Base-by-base conservation (phyloP, 805 yeast genomes). In the Maudiozyma barnettii region DNA sequence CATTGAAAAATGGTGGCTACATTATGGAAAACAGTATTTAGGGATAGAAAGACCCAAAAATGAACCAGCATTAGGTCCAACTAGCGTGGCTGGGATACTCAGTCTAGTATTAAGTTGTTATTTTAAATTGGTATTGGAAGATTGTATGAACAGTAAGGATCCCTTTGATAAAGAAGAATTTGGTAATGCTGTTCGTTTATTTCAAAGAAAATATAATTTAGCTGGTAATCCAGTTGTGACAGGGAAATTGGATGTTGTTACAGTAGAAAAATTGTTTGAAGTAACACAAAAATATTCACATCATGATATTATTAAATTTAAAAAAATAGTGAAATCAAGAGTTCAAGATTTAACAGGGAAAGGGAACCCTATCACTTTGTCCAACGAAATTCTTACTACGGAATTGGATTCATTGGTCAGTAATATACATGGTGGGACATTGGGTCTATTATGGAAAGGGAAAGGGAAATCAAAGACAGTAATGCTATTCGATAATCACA, bases 1-100 rank as follows among this genome's bases (percentile, higher is more conserved):
- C 0, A 74, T 88, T 20, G 58, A 64, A 2, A 70, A 74, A 42
- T 93, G 98, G 98, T 91, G 98, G 97, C 71, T 71, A 37, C 63
- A 78, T 30, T 75, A 83, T 52, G 96, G 95, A 0, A 65, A 57
- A 42, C 40, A 54, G 33, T 64, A 63, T 49, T 46, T 61, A n/a
- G 65, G 63, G 12, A 49, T 57, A 5, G 65, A 59, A 14, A 57
- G 60, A 26, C 66, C 68, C 26, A 51, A 53, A 29, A 74, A 71
- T 48, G 79, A 77, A 48, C 82, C 83, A 0, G 61, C 72, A 0
- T 58, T 85, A 45, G 80, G 84, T 0, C 76, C 89, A 0, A 70
- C 77, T 3, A 78, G 95, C 0, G 84, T 89, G 0, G 75, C 95
- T 0, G 91, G 93, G 0, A 71, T 93, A 2, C 63, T 93, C 7